Base-by-base conservation (phyloP, 163 green algal genomes). In the Chlorella variabilis region DNA sequence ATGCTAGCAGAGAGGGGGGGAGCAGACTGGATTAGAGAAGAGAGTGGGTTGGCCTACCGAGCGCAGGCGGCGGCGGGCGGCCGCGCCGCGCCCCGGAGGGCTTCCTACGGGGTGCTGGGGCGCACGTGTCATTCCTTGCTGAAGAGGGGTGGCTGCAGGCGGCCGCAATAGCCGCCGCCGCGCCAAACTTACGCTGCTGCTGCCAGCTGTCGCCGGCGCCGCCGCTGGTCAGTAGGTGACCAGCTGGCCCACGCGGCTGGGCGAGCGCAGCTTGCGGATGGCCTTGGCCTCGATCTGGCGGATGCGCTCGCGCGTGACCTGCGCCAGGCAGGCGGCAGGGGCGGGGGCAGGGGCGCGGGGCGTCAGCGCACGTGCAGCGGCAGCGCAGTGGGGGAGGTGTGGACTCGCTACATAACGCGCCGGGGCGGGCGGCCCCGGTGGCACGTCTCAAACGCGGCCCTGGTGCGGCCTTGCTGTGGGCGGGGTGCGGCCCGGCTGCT, bases 241-340 rank as follows among this genome's bases (percentile, higher is more conserved):
- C 58, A 88, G 74, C 67, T 83, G 78, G 27, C 67, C 68, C 25
- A 83, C 42, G 17, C 88, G 79, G 18, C 69, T 61, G 13, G 89
- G 88, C 2, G 86, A 65, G 59, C 89, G 90, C 62, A 98, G 86
- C 88, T 96, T 95, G 29, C 86, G 87, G 56, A 98, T 71, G 23
- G 94, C 94, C 87, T 97, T 98, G 51, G 85, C 85, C 89, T 98
- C 95, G 39, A 98, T 94, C 91, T 98, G 95, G 27, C 95, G 88
- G 56, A 98, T 96, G 66, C 95, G 92, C 92, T 98, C 95, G 27
- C 95, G 88, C 18, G 95, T 98, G 7, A 98, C 89, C 89, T 93
- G 84, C 73, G 77, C 5, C 13, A 83, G 39, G 31, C 54, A 63
- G 38, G 23, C 25, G 39, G 13, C 11, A 33, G 23, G 2, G 31